phyloP scores from a whole-genome alignment of 2,329 filamentous ascomycete species.

The Zopfia rhizophila region DNA sequence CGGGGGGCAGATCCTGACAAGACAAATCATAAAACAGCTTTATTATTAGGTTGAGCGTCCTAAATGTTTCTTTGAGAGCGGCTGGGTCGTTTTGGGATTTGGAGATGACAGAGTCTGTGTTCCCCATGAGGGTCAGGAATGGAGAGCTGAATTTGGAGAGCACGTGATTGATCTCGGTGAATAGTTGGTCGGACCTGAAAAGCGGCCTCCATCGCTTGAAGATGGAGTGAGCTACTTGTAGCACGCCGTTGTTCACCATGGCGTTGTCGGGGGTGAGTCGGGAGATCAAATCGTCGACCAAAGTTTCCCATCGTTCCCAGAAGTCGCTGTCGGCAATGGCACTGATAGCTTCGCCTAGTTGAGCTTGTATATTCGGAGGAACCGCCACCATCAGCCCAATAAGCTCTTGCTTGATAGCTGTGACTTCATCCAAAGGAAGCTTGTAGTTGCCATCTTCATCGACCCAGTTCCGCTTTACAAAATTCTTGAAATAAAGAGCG shows the following conservation, averaged over 20 bases:
- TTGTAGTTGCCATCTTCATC: slow-evolving; percentile 96
- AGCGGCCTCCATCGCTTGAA: slow-evolving; percentile 96
- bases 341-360: slow-evolving; percentile 96
- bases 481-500: slow-evolving; percentile 98
- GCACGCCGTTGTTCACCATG: slow-evolving; percentile 88
- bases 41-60: slow-evolving; percentile 85
- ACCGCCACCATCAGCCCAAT: slow-evolving; percentile 97
- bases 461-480: slow-evolving; percentile 92
- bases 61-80: slow-evolving; percentile 79
- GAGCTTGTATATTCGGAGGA: slow-evolving; percentile 85
- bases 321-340: slow-evolving; percentile 98
- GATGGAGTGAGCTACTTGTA: slow-evolving; percentile 98
- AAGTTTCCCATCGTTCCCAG: slow-evolving; percentile 94
- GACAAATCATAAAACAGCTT: slow-evolving; percentile 97
- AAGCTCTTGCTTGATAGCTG: slow-evolving; percentile 91
- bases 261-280: slow-evolving; percentile 84
- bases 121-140: slow-evolving; percentile 82
- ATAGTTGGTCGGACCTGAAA: slow-evolving; percentile 91
- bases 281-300: slow-evolving; percentile 90
- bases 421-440: slow-evolving; percentile 82
- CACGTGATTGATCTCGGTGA: slow-evolving; percentile 96
- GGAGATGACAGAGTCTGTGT: slow-evolving; percentile 75
- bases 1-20: slow-evolving; percentile 94
- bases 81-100: slow-evolving; percentile 80
- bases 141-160: slow-evolving; percentile 83